A percentile compares a stretch with the other conserved stretches of the same genome.
Evolutionary conservation across 257 asterid species (phyloP).

Genomic region (Nicotiana tabacum): DNA sequence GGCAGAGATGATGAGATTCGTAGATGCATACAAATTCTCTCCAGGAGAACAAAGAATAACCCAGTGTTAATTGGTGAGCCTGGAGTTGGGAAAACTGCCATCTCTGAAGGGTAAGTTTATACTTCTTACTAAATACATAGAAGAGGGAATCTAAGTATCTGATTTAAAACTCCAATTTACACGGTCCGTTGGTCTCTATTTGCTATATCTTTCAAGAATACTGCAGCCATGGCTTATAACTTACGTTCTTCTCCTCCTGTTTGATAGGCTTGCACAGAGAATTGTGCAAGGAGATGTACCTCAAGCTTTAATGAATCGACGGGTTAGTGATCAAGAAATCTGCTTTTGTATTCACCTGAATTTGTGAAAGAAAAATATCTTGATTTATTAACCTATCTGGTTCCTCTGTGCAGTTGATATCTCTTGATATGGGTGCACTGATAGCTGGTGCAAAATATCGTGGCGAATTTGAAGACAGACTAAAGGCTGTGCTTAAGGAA

Average conservation of each 20-base stretch:
- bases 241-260: background rate
- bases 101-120: conserved; percentile 84
- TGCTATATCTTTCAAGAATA: background rate
- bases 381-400: conserved; percentile 7
- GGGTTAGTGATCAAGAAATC: conserved; percentile 46
- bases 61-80: conserved; percentile 98
- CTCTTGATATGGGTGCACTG: conserved; percentile 97
- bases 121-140: background rate
- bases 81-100: conserved; percentile 96
- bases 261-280: conserved; percentile 93
- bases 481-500: conserved; percentile 94
- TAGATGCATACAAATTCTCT: conserved; percentile 94
- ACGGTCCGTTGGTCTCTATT: background rate
- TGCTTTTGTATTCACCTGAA: conserved; percentile 9
- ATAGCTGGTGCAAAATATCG: conserved; percentile 98
- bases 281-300: conserved; percentile 99
- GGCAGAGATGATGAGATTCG: conserved; percentile 98
- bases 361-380: background rate
- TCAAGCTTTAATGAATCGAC: conserved; percentile 89
- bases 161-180: background rate
- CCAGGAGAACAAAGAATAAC: conserved; percentile 92
- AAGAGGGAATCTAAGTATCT: background rate
- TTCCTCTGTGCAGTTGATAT: conserved; percentile 59
- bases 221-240: background rate
- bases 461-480: conserved; percentile 95